Conservation (phyloP, 768 basidiomycete species). For the Candolleomyces aberdarensis region DNA sequence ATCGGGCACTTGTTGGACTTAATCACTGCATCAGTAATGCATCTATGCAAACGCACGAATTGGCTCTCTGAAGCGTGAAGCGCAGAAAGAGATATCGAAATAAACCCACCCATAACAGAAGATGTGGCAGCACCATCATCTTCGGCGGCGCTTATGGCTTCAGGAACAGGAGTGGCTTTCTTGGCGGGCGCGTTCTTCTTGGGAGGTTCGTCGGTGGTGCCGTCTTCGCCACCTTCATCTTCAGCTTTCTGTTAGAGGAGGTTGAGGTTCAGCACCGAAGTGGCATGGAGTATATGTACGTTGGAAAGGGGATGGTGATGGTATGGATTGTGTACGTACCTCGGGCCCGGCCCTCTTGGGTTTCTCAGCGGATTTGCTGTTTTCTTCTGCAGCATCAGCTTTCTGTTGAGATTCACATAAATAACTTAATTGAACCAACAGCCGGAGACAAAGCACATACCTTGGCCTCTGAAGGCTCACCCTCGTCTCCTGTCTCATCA, state of each 20-base stretch:
- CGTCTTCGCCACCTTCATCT: slow-evolving; percentile 14
- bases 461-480: slow-evolving; percentile 37
- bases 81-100: neutral
- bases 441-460: slow-evolving; percentile 19
- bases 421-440: no score
- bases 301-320: no score
- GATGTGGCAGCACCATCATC: slow-evolving; percentile 56
- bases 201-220: slow-evolving; percentile 29
- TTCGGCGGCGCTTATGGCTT: slow-evolving; percentile 24
- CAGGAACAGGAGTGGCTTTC: slow-evolving; percentile 28
- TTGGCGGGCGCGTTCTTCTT: slow-evolving; percentile 27
- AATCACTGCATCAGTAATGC: slow-evolving; percentile 49
- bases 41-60: slow-evolving; percentile 30
- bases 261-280: no score
- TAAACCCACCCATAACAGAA: slow-evolving; percentile 48
- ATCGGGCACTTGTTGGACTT: slow-evolving; percentile 48
- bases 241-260: slow-evolving; percentile 14
- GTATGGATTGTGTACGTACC: slow-evolving; percentile 14
- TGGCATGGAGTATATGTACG: no score
- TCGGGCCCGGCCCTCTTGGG: slow-evolving; percentile 14
- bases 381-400: slow-evolving; percentile 14
- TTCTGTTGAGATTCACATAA: no score
- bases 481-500: slow-evolving; percentile 20
- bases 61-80: slow-evolving; percentile 4
- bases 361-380: slow-evolving; percentile 31